These are phyloP conservation scores for Leucoagaricus sp. DNA, from an alignment of 1,284 basidiomycete genomes.

Conservation along the genomic window DNA sequence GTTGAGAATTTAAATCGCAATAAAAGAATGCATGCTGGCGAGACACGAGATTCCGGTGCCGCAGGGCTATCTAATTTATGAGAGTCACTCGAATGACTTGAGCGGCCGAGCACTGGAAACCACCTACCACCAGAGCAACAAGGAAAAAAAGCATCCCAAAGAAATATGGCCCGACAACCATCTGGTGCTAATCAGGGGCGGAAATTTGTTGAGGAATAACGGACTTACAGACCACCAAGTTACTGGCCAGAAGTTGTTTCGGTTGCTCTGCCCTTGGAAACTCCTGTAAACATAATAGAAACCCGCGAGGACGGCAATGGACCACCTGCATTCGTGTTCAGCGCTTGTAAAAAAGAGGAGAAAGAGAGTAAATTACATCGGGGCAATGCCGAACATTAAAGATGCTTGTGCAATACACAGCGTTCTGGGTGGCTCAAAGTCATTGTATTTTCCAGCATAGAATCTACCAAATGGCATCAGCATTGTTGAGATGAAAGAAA, in stretches of 20 bases:
- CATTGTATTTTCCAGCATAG: neutral
- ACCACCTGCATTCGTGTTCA: neutral
- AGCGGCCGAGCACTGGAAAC: neutral
- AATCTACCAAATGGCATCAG: neutral
- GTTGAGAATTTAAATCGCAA: neutral
- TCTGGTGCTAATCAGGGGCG: neutral
- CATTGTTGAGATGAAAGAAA: neutral
- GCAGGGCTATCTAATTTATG: conserved; percentile 1
- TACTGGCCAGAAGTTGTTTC: neutral
- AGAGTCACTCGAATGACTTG: neutral
- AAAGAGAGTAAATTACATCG: neutral
- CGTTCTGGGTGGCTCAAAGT: neutral
- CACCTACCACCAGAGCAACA: conserved; percentile 2
- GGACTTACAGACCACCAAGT: conserved; percentile 4
- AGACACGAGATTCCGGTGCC: neutral
- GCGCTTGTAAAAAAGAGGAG: neutral
- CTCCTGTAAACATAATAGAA: conserved; percentile 7
- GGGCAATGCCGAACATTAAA: conserved; percentile 4
- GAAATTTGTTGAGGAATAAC: neutral
- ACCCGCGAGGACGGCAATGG: neutral
- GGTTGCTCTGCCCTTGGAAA: neutral
- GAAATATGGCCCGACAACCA: conserved; percentile 6
- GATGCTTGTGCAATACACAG: conserved; percentile 10
- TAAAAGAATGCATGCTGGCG: neutral
- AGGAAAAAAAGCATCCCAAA: neutral